Evolutionary conservation across 352 stramenopile species (phyloP).

Genomic region (Albugo candida): DNA sequence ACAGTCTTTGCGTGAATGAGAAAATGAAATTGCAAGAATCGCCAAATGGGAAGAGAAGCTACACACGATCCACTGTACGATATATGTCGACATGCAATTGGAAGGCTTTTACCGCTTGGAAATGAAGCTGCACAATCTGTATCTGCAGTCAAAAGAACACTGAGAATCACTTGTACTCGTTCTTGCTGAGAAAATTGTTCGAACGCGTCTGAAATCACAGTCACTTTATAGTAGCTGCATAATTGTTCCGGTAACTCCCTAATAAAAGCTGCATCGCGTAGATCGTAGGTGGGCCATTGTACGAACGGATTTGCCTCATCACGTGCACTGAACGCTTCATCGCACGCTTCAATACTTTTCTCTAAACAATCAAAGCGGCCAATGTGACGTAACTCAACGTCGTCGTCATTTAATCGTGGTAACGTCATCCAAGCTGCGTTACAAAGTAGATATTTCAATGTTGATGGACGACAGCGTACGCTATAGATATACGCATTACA

Average conservation of each 20-base stretch:
- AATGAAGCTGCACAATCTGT: neutral
- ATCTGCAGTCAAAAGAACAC: slow-evolving; percentile 7
- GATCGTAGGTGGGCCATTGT: neutral
- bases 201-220: slow-evolving; percentile 31
- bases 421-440: slow-evolving; percentile 18
- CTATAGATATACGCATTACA: slow-evolving; percentile 22
- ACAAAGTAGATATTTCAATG: slow-evolving; percentile 6
- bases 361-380: slow-evolving; percentile 45
- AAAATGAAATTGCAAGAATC: slow-evolving; percentile 18
- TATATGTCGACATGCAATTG: slow-evolving; percentile 10
- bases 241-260: slow-evolving; percentile 15
- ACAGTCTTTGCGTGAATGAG: slow-evolving; percentile 23
- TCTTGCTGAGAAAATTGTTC: slow-evolving; percentile 21
- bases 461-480: slow-evolving; percentile 24
- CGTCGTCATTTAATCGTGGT: slow-evolving; percentile 15
- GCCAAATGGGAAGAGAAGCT: slow-evolving; percentile 20
- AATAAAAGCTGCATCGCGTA: neutral
- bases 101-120: neutral
- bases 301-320: slow-evolving; percentile 14
- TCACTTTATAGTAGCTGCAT: slow-evolving; percentile 22
- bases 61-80: slow-evolving; percentile 17
- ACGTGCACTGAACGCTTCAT: slow-evolving; percentile 6
- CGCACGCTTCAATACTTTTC: slow-evolving; percentile 4
- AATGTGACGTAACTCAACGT: slow-evolving; percentile 25
- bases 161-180: slow-evolving; percentile 25